Conservation (phyloP, 1,284 basidiomycete genomes). For the Ustilago crameri region DNA sequence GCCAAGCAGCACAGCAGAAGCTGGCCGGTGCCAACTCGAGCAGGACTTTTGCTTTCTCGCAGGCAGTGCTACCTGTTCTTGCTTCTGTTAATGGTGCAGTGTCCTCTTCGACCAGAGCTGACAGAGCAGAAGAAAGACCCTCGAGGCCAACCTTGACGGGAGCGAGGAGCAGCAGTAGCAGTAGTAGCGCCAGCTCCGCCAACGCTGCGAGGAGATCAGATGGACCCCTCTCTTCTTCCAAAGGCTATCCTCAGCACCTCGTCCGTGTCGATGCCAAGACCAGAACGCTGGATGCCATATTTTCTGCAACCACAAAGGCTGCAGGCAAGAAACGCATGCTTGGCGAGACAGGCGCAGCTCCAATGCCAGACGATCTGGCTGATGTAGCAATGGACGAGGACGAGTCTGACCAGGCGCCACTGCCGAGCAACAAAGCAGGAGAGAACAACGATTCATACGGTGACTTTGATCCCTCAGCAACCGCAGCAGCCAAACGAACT, state of each 20-base stretch:
- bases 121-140: not conserved
- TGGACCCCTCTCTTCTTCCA: constrained; percentile 22
- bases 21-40: constrained; percentile 59
- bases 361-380: constrained; percentile 4
- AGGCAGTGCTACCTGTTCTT: constrained; percentile 35
- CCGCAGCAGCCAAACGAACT: constrained; percentile 8
- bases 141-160: constrained; percentile 11
- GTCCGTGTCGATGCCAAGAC: constrained; percentile 88
- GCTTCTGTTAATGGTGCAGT: constrained; percentile 11
- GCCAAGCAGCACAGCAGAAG: constrained; percentile 63
- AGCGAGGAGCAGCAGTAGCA: constrained; percentile 26
- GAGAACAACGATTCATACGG: constrained; percentile 6
- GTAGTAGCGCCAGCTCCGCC: constrained; percentile 12
- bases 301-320: constrained; percentile 11
- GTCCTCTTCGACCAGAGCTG: not conserved
- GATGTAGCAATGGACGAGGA: constrained; percentile 7
- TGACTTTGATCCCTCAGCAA: not conserved
- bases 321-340: constrained; percentile 27
- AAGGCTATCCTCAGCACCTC: constrained; percentile 80
- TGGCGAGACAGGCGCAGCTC: not conserved
- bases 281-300: constrained; percentile 86
- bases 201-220: constrained; percentile 6
- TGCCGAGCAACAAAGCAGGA: not conserved
- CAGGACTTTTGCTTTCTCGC: constrained; percentile 57
- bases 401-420: constrained; percentile 1